A percentile compares a stretch with the other conserved stretches of the same genome.
Conservation (phyloP, 495 filamentous ascomycete species). For the Penicillium flavigenum region DNA sequence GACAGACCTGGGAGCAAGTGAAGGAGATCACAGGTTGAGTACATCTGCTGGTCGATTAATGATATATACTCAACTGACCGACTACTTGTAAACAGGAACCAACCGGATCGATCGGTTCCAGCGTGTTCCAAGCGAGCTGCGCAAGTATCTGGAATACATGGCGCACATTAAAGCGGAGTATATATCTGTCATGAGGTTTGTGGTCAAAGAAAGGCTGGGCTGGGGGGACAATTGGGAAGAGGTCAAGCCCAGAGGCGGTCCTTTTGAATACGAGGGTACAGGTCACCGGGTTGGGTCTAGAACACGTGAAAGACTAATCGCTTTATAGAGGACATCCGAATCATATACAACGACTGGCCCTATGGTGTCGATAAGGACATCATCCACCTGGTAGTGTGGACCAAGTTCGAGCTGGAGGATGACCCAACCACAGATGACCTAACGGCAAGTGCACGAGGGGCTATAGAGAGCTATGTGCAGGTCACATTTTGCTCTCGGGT, state of each 20-base stretch:
- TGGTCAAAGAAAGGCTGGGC: slow-evolving; percentile 61
- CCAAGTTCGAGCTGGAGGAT: slow-evolving; percentile 77
- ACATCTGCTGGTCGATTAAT: background rate
- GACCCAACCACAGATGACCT: slow-evolving; percentile 64
- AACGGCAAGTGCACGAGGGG: slow-evolving; percentile 56
- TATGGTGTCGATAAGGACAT: slow-evolving; percentile 76
- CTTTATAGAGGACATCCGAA: slow-evolving; percentile 62
- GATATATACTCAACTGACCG: background rate
- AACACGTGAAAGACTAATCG: slow-evolving; percentile 2
- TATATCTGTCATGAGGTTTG: slow-evolving; percentile 72
- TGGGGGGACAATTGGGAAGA: slow-evolving; percentile 53
- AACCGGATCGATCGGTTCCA: slow-evolving; percentile 75
- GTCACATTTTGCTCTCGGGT: slow-evolving; percentile 58
- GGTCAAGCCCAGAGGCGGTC: slow-evolving; percentile 43
- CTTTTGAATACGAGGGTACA: slow-evolving; percentile 53
- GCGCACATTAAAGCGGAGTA: slow-evolving; percentile 60
- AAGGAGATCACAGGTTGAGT: slow-evolving; percentile 55
- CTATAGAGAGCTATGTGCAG: slow-evolving; percentile 68
- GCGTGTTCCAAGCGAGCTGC: slow-evolving; percentile 68
- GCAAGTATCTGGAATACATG: slow-evolving; percentile 68
- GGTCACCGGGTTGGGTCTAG: background rate
- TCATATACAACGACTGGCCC: slow-evolving; percentile 88
- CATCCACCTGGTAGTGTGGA: slow-evolving; percentile 85
- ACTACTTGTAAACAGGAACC: slow-evolving; percentile 29
- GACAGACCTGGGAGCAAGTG: slow-evolving; percentile 63